These are phyloP conservation scores for Irpex lacteus DNA, from an alignment of 1,284 basidiomycete genomes.

Conservation along the genomic window DNA sequence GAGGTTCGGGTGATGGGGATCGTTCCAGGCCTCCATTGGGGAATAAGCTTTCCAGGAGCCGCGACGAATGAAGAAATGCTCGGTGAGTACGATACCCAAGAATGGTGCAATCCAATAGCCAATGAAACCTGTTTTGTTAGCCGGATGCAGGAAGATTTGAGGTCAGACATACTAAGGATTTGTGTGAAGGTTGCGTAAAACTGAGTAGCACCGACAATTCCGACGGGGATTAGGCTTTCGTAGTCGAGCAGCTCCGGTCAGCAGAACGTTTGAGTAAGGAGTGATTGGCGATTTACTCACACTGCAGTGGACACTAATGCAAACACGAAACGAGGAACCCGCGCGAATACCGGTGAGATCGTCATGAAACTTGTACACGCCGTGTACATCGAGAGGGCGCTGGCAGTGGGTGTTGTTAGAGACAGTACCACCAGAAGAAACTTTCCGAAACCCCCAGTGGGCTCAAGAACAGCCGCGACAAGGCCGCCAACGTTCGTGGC, in stretches of 20 bases:
- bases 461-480: constrained; percentile 39
- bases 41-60: constrained; percentile 31
- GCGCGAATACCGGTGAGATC: constrained; percentile 50
- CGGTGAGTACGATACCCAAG: constrained; percentile 49
- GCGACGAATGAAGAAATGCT: constrained; percentile 57
- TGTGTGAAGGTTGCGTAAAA: constrained; percentile 59
- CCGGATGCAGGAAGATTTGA: not conserved
- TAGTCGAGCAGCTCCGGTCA: not conserved
- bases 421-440: constrained; percentile 59
- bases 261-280: not conserved
- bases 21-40: constrained; percentile 38
- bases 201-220: constrained; percentile 54
- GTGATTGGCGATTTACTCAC: constrained; percentile 29
- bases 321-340: constrained; percentile 72
- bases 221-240: constrained; percentile 52
- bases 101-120: constrained; percentile 64
- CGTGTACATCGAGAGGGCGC: constrained; percentile 76
- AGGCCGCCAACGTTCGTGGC: constrained; percentile 55
- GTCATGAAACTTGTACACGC: constrained; percentile 75
- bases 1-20: constrained; percentile 31
- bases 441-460: constrained; percentile 50
- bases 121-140: constrained; percentile 38
- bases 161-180: constrained; percentile 41
- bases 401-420: constrained; percentile 51
- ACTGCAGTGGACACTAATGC: constrained; percentile 72